phyloP scores from a whole-genome alignment of 768 basidiomycete species.

The Dendrothele bispora region DNA sequence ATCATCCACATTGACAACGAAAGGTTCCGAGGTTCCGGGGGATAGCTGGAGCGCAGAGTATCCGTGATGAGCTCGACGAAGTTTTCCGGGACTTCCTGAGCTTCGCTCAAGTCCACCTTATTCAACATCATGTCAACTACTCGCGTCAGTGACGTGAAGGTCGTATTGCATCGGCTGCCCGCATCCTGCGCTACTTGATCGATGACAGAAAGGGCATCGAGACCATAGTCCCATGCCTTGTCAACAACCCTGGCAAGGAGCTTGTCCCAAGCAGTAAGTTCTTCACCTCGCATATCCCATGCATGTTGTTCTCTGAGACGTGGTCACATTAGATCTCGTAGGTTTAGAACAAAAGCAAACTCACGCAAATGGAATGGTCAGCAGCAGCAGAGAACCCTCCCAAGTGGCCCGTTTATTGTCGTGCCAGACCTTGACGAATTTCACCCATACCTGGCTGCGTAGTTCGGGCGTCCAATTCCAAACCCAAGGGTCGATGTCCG shows the following conservation, averaged over 20 bases:
- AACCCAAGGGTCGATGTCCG: slow-evolving; percentile 22
- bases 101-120: slow-evolving; percentile 49
- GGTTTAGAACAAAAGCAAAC: slow-evolving; percentile 20
- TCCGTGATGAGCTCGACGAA: slow-evolving; percentile 63
- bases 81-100: slow-evolving; percentile 50
- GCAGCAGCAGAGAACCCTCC: slow-evolving; percentile 54
- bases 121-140: slow-evolving; percentile 64
- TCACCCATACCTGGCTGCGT: slow-evolving; percentile 55
- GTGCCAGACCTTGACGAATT: slow-evolving; percentile 57
- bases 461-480: slow-evolving; percentile 41
- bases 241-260: slow-evolving; percentile 51
- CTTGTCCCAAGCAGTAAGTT: slow-evolving; percentile 59
- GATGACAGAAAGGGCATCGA: slow-evolving; percentile 52
- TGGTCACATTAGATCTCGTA: slow-evolving; percentile 6
- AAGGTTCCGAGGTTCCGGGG: slow-evolving; percentile 55
- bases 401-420: slow-evolving; percentile 43
- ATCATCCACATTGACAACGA: slow-evolving; percentile 63
- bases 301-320: slow-evolving; percentile 34
- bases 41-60: slow-evolving; percentile 62
- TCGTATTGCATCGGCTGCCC: slow-evolving; percentile 35
- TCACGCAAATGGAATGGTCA: slow-evolving; percentile 65
- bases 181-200: slow-evolving; percentile 55
- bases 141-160: slow-evolving; percentile 44
- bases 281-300: slow-evolving; percentile 57
- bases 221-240: slow-evolving; percentile 61